Base-by-base conservation (phyloP, 495 filamentous ascomycete genomes). In the Pyrenula aspistea region DNA sequence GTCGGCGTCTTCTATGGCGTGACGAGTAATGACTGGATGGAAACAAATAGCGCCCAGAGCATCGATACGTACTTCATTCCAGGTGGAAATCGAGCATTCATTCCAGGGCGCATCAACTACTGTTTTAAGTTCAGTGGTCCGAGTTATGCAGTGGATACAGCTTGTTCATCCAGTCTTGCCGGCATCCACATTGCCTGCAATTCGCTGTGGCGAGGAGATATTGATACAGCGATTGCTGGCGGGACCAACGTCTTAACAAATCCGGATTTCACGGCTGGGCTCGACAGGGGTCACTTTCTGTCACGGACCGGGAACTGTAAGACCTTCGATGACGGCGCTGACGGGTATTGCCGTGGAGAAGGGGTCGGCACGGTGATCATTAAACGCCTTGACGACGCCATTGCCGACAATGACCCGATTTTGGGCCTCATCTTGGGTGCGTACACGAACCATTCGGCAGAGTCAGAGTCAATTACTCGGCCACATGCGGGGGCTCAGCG, bases 1-100 rank as follows among this genome's bases (percentile, higher is more conserved):
- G 87, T 95, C 54, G 91, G 91, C 23, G 89, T 87, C 20, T 96
- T 95, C 68, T 94, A 94, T 66, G 91, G 91, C 49, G 88, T 91
- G 73, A 93, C 50, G 2, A 53, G 51, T 22, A 54, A 62, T 25
- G 60, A 62, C 12, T 60, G 42, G 12, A 49, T 55, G 2, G 60
- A 62, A 8, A 22, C 50, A 10, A 66, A 68, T 36, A 42, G 15
- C 1, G 60, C 55, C 0, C 64, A 68, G 48, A 49, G 58, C 1
- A 62, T 70, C 21, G 62, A 58, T 23, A 65, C 61, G 0, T 70
- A 70, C 25, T 63, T 59, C 15, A 63, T 66, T 19, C 55, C 67
- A 8, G 66, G 67, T 2, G 65, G 61, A 2, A 48, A 36, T 2
- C 56, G 68, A 3, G 66, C 65, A 1, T 67, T 70, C 24, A 55